Evolutionary conservation across 2,329 filamentous ascomycete species (phyloP), one percentile per base, ranked within the genome.

Genomic region (Penicillium sclerotiorum): DNA sequence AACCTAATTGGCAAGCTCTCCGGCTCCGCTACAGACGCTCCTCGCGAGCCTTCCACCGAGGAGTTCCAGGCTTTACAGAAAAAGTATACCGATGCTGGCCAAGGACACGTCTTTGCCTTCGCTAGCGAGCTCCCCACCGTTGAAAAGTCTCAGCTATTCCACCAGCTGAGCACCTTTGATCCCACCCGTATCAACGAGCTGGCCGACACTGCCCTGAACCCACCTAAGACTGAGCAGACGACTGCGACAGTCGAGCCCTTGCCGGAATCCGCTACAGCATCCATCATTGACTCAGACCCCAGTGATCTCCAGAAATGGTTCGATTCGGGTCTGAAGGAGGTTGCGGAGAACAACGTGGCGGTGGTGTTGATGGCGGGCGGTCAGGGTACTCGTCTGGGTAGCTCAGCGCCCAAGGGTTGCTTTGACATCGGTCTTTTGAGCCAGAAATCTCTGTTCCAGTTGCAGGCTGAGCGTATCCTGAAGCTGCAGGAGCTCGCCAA

Each of bases 351-450:
- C 73, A 83, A 86, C 67, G 86, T 89, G 39, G 86, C 85, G 25
- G 94, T 99, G 15, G 90, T 99, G 44, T 83, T 99, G 65, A 95
- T 99, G 89, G 94, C 94, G 50, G 94, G 94, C 68, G 94, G 94
- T 27, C 94, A 99, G 77, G 94, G 94, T 57, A 99, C 94, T 55
- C 84, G 94, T 55, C 78, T 99, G 57, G 94, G 94, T 61, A 96
- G 91, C 79, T 94, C 91, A 49, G 93, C 87, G 15, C 94, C 94
- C 60, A 99, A 99, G 80, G 94, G 94, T 49, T 97, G 93, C 82
- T 99, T 89, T 75, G 87, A 99, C 69, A 97, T 99, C 71, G 91
- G 91, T 15, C 83, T 99, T 49, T 90, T 93, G 25, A 96, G 90
- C 61, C 77, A 87, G 69, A 99, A 99, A 80, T 91, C 91, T 13